Percentiles rank a stretch among this genome's conserved stretches.
phyloP scores from a whole-genome alignment of 768 basidiomycete species.

The Terana coerulea region DNA sequence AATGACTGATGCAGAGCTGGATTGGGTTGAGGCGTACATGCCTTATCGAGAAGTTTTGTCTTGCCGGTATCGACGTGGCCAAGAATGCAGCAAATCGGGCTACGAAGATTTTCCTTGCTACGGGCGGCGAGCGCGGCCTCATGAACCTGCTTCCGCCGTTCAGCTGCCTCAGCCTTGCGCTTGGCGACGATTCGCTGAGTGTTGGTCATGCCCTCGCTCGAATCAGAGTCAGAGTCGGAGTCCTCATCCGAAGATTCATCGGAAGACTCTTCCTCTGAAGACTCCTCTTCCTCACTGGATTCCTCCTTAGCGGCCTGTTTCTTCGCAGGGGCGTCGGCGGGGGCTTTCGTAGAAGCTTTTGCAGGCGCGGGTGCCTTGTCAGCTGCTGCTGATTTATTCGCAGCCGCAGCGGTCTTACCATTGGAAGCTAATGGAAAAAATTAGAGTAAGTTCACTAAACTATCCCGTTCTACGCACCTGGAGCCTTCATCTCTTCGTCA shows the following conservation, averaged over 20 bases:
- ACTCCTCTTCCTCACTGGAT: slow-evolving; percentile 19
- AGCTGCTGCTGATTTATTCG: neutral
- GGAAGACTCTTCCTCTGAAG: slow-evolving; percentile 39
- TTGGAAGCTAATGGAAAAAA: neutral
- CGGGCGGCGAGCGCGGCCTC: slow-evolving; percentile 83
- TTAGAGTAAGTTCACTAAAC: neutral
- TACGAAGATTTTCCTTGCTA: slow-evolving; percentile 86
- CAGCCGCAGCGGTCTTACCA: slow-evolving; percentile 13
- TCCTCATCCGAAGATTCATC: slow-evolving; percentile 31
- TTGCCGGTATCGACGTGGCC: slow-evolving; percentile 99
- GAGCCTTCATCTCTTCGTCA: slow-evolving; percentile 33
- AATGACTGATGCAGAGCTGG: neutral
- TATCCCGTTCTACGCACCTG: neutral
- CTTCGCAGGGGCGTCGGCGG: slow-evolving; percentile 7
- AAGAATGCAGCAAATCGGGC: slow-evolving; percentile 97
- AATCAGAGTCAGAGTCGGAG: slow-evolving; percentile 36
- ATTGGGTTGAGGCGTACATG: slow-evolving; percentile 30
- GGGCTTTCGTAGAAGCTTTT: slow-evolving; percentile 17
- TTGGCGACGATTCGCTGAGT: slow-evolving; percentile 65
- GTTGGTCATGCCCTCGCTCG: slow-evolving; percentile 61
- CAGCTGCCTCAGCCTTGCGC: slow-evolving; percentile 82
- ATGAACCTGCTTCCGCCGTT: slow-evolving; percentile 71
- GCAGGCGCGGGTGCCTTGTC: slow-evolving; percentile 21
- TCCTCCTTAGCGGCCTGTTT: slow-evolving; percentile 18
- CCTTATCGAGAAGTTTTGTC: slow-evolving; percentile 96